phyloP scores from a whole-genome alignment of 2,329 filamentous ascomycete species.

The Scolecobasidium constrictum region DNA sequence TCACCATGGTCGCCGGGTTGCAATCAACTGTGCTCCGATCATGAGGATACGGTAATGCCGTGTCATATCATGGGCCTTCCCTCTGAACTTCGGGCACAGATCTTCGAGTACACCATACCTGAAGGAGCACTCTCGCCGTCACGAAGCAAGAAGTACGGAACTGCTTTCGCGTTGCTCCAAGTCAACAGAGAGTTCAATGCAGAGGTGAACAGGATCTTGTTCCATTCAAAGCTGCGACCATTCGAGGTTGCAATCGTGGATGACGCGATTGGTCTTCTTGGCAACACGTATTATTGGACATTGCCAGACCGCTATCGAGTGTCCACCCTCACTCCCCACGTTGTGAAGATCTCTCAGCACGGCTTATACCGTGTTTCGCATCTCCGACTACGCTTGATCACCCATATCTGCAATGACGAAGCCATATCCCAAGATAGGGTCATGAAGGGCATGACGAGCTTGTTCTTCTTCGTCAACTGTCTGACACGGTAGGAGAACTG shows the following conservation, averaged over 20 bases:
- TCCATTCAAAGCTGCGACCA: not conserved
- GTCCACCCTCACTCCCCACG: no score
- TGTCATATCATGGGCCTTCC: not conserved
- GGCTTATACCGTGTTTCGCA: no score
- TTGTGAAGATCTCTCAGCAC: no score
- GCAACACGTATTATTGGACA: no score
- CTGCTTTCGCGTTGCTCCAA: not conserved
- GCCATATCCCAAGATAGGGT: no score
- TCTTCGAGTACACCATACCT: not conserved
- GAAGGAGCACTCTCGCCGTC: not conserved
- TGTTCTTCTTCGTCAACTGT: no score
- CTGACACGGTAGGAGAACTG: no score
- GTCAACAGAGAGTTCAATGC: not conserved
- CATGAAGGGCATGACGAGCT: no score
- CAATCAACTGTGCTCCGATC: not conserved
- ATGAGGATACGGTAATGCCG: not conserved
- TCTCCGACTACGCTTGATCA: no score
- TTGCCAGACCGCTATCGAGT: no score
- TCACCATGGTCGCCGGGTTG: not conserved
- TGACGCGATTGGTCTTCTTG: no score
- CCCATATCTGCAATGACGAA: no score
- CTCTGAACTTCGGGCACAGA: not conserved
- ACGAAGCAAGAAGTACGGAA: not conserved
- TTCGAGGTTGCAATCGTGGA: not conserved
- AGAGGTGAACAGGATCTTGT: not conserved